A percentile compares a stretch with the other conserved stretches of the same genome.
Evolutionary conservation across 2,329 filamentous ascomycete genomes (phyloP).

Genomic region (Aureobasidium sp.): DNA sequence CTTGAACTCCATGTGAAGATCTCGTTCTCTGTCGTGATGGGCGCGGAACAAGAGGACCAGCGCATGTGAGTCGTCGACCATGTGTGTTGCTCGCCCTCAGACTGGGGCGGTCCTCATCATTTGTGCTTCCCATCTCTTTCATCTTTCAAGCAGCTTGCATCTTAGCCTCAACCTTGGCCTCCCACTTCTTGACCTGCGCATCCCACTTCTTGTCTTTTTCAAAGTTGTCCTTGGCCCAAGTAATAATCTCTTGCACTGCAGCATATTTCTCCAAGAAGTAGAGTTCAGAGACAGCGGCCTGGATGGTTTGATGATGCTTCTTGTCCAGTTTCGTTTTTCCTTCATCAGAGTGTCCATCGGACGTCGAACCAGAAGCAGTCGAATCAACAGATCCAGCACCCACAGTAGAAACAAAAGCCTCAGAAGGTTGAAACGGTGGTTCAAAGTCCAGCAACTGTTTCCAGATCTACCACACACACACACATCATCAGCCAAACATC

Average conservation of each 20-base stretch:
- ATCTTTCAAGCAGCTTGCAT: conserved; percentile 13
- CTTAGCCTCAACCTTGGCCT: conserved; percentile 17
- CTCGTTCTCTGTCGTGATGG: too few species aligned
- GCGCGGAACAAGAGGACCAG: too few species aligned
- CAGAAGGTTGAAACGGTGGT: not conserved
- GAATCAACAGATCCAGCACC: not conserved
- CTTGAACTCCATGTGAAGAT: too few species aligned
- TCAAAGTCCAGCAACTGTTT: not conserved
- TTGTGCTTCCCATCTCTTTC: not conserved
- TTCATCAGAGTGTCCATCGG: not conserved
- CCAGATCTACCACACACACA: conserved; percentile 7
- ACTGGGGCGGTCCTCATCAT: too few species aligned
- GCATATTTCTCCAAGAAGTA: conserved; percentile 51
- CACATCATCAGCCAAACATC: not conserved
- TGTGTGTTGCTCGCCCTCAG: too few species aligned
- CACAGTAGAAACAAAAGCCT: not conserved
- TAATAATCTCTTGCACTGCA: conserved; percentile 25
- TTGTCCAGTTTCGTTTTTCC: conserved; percentile 22
- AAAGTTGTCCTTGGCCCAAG: conserved; percentile 19
- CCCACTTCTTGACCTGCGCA: conserved; percentile 2
- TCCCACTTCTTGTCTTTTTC: conserved; percentile 18
- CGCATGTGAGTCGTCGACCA: too few species aligned
- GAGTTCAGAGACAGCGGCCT: conserved; percentile 51
- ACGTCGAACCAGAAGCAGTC: not conserved
- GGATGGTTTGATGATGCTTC: conserved; percentile 30